Conservation (phyloP, 2,329 filamentous ascomycete genomes). For the Cercospora citrullina region DNA sequence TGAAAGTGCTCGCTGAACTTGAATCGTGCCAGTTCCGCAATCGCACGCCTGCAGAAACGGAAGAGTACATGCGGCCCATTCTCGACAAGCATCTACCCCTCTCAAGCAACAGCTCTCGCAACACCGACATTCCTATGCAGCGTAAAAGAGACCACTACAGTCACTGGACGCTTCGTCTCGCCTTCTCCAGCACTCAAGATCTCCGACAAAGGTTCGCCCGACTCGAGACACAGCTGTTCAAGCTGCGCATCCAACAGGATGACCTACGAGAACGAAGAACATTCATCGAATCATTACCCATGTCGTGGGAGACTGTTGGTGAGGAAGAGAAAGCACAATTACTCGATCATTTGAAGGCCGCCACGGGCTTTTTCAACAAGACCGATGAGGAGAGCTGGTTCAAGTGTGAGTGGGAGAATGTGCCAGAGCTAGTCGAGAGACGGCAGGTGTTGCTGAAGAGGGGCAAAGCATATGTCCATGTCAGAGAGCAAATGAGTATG, state of each 20-base stretch:
- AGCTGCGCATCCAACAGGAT: conserved; percentile 76
- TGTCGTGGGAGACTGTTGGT: conserved; percentile 81
- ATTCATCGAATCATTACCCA: conserved; percentile 74
- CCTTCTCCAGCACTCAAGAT: conserved; percentile 89
- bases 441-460: conserved; percentile 72
- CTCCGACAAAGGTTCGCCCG: conserved; percentile 81
- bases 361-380: conserved; percentile 51
- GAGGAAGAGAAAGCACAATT: conserved; percentile 77
- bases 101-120: conserved; percentile 68
- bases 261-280: conserved; percentile 68
- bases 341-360: conserved; percentile 61
- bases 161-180: conserved; percentile 92
- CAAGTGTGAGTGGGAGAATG: conserved; percentile 93
- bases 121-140: conserved; percentile 63
- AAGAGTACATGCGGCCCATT: conserved; percentile 77
- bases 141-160: conserved; percentile 95
- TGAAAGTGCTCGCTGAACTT: conserved; percentile 83
- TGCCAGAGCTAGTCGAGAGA: conserved; percentile 83
- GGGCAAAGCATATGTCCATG: conserved; percentile 89
- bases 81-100: conserved; percentile 85
- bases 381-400: conserved; percentile 85
- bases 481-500: conserved; percentile 82
- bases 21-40: conserved; percentile 97
- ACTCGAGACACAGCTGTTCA: conserved; percentile 86
- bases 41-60: conserved; percentile 77